phyloP scores from a whole-genome alignment of 345 rosid genomes.

The Populus ilicifolia region DNA sequence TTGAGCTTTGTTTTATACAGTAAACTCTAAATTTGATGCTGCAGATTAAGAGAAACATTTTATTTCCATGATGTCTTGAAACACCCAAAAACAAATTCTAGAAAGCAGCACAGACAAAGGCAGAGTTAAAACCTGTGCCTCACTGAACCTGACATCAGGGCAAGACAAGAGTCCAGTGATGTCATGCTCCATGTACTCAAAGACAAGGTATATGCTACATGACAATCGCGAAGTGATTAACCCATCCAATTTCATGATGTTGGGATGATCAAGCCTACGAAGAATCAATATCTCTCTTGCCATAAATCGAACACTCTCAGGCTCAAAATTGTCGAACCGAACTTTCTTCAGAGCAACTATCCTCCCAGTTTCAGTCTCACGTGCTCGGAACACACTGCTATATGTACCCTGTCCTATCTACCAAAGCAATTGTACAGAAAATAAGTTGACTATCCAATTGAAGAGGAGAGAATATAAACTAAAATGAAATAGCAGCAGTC shows the following conservation, averaged over 20 bases:
- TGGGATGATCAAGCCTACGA: conserved; percentile 86
- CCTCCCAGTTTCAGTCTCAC: conserved; percentile 68
- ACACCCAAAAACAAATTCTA: not conserved
- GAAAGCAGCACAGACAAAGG: conserved; percentile 3
- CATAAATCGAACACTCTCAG: conserved; percentile 97
- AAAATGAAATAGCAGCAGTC: conserved; percentile 1
- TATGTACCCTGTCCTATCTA: conserved; percentile 99
- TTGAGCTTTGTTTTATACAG: not conserved
- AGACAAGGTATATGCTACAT: conserved; percentile 81
- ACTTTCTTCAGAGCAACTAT: conserved; percentile 95
- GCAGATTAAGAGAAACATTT: not conserved
- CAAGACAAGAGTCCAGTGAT: conserved; percentile 83
- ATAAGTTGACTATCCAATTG: not conserved
- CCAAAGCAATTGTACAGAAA: conserved; percentile 12
- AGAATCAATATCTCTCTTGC: conserved; percentile 93
- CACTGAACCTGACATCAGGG: conserved; percentile 73
- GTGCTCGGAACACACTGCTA: conserved; percentile 91
- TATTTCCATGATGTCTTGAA: not conserved
- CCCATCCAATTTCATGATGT: conserved; percentile 85
- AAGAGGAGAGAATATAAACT: not conserved
- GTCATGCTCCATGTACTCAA: conserved; percentile 99
- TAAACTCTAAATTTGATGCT: not conserved
- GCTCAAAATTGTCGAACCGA: conserved; percentile 91
- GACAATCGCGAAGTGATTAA: conserved; percentile 78
- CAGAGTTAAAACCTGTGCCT: conserved; percentile 67